Conservation (phyloP, 2,329 filamentous ascomycete species). For the Colletotrichum sp. region DNA sequence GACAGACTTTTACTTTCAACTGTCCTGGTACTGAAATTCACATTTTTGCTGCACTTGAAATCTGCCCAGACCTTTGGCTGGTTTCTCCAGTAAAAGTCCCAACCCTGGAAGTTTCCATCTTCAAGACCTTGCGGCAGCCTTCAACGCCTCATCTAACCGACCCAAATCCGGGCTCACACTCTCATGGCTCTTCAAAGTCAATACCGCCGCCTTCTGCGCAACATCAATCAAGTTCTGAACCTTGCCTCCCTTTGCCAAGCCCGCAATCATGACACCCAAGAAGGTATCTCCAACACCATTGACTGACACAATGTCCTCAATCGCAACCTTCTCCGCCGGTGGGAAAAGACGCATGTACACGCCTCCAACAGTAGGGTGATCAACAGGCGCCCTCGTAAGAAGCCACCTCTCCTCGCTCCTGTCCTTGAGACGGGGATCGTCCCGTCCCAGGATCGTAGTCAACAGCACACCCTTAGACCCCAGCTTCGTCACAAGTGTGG, state of each 20-base stretch:
- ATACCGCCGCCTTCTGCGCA: slow-evolving; percentile 80
- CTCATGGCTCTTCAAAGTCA: slow-evolving; percentile 77
- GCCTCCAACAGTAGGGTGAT: slow-evolving; percentile 66
- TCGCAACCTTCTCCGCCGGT: slow-evolving; percentile 63
- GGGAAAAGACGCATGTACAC: slow-evolving; percentile 82
- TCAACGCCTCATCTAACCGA: slow-evolving; percentile 46
- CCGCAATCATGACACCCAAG: slow-evolving; percentile 82
- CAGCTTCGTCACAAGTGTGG: slow-evolving; percentile 83
- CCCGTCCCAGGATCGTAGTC: slow-evolving; percentile 70
- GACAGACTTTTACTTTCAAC: too few species aligned
- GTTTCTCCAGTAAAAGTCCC: too few species aligned
- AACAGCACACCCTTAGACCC: slow-evolving; percentile 78
- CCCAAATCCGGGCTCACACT: slow-evolving; percentile 69
- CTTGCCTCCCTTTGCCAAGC: slow-evolving; percentile 65
- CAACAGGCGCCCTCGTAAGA: slow-evolving; percentile 64
- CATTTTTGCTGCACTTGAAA: too few species aligned
- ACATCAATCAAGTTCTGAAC: slow-evolving; percentile 71
- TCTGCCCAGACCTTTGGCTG: too few species aligned
- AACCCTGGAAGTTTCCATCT: too few species aligned
- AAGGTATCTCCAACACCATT: slow-evolving; percentile 97
- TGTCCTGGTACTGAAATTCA: too few species aligned
- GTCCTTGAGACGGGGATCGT: slow-evolving; percentile 70
- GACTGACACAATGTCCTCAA: slow-evolving; percentile 78
- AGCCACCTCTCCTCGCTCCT: slow-evolving; percentile 72
- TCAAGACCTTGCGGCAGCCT: slow-evolving; percentile 22